Base-by-base conservation (phyloP, 148 eudicot genomes). In the Cornus suecica region DNA sequence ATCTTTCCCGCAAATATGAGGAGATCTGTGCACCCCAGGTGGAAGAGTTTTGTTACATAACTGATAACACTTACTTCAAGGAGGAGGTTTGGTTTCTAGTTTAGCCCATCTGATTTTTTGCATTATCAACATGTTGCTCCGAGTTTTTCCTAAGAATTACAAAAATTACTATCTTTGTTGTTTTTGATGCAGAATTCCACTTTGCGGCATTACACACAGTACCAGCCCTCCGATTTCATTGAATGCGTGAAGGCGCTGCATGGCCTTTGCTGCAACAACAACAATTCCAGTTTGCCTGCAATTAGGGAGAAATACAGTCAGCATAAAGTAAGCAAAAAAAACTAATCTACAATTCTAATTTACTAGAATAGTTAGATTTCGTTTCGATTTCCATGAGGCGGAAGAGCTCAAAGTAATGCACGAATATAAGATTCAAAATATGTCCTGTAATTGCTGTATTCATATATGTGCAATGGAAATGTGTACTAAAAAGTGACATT, bases 11-110 rank as follows among this genome's bases (percentile, higher is more conserved):
- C 60, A 91, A 91, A 75, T 91, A 89, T 70, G 97, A 91, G 77
- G 97, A 91, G 85, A 90, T 91, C 52, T 91, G 93, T 84, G 92
- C 97, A 6, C 97, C 97, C 30, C 97, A 87, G 76, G 97, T 91
- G 75, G 97, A 91, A 82, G 93, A 91, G 74, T 91, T 88, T 66
- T 88, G 91, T 74, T 91, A 88, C 78, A 91, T 91, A 24, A 91
- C 97, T 0, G 97, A 91, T 74, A 89, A 90, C 81, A 91, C 97
- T 63, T 91, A 91, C 81, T 84, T 86, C 68, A 91, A 87, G 80
- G 97, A 91, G 1, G 97, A 91, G 90, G 97, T 90, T 64, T 67
- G 76, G 45, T 27, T 70, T 30, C 48, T 58, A n/a, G n/a, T n/a
- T n/a, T n/a, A n/a, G n/a, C n/a, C n/a, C n/a, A n/a, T n/a, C n/a